These are phyloP conservation scores for Scheffersomyces amazonensis DNA, from an alignment of 805 yeast genomes.

Conservation along the genomic window DNA sequence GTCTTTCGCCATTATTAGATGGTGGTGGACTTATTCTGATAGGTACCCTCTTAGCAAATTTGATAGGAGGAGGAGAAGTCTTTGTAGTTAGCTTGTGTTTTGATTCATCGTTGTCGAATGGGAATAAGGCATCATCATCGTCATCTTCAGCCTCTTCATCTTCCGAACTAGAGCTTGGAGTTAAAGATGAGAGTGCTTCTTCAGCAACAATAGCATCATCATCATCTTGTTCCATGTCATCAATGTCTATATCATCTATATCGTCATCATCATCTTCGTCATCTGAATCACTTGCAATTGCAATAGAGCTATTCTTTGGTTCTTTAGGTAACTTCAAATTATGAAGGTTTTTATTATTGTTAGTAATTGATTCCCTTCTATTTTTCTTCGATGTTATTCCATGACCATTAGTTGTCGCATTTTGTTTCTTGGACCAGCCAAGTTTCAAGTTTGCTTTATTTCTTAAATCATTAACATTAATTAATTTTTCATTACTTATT, in stretches of 20 bases:
- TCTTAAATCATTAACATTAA: conserved; percentile 30
- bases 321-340: conserved; percentile 45
- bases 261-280: conserved; percentile 24
- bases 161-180: conserved; percentile 23
- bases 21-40: conserved; percentile 39
- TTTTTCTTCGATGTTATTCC: neutral
- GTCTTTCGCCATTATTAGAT: conserved; percentile 7
- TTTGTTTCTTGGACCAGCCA: conserved; percentile 39
- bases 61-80: conserved; percentile 31
- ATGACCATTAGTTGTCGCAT: too few relatives aligned
- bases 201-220: conserved; percentile 24
- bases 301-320: conserved; percentile 17
- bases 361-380: conserved; percentile 54
- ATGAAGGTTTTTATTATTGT: conserved; percentile 42
- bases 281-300: conserved; percentile 29
- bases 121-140: conserved; percentile 14
- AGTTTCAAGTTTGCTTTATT: conserved; percentile 31
- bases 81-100: conserved; percentile 3
- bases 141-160: conserved; percentile 26
- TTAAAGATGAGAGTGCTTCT: conserved; percentile 13
- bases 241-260: conserved; percentile 17
- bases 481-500: conserved; percentile 3
- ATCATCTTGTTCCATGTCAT: conserved; percentile 24
- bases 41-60: conserved; percentile 43
- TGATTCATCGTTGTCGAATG: conserved; percentile 11